Conservation (phyloP, 2,329 filamentous ascomycete species). For the Fusarium subglutinans region DNA sequence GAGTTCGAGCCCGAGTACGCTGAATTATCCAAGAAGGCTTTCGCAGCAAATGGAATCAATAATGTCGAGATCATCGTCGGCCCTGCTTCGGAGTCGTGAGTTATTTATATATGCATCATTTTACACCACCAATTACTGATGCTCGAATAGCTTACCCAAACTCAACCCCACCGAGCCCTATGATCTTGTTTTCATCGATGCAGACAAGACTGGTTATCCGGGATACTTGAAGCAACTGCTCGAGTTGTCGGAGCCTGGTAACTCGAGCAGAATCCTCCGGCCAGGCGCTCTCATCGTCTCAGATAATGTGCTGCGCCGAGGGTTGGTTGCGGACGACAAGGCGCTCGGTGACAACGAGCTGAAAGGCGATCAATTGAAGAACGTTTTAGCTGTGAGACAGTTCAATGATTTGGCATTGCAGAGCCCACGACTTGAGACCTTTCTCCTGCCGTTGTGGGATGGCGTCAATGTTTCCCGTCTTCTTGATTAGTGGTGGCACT, state of each 20-base stretch:
- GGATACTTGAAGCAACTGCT: constrained; percentile 58
- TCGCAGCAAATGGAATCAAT: constrained; percentile 50
- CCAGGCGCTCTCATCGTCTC: constrained; percentile 61
- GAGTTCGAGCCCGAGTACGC: constrained; percentile 58
- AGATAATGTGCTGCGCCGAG: constrained; percentile 63
- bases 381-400: constrained; percentile 45
- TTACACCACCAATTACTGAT: neutral
- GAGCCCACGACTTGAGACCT: constrained; percentile 51
- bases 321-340: constrained; percentile 55
- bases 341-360: constrained; percentile 23
- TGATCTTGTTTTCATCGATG: constrained; percentile 64
- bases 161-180: constrained; percentile 50
- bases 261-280: constrained; percentile 54
- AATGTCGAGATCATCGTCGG: constrained; percentile 60
- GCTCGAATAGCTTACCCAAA: constrained; percentile 43
- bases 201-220: constrained; percentile 62
- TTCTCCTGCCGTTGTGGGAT: constrained; percentile 55
- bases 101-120: neutral
- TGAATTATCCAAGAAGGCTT: constrained; percentile 50
- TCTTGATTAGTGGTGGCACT: constrained; percentile 44
- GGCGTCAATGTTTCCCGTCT: constrained; percentile 53
- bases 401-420: constrained; percentile 49
- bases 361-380: constrained; percentile 27
- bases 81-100: constrained; percentile 58
- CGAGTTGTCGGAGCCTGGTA: constrained; percentile 51